Percentiles rank a stretch among this genome's conserved stretches.
These are phyloP conservation scores for Colletotrichum zoysiae DNA, from an alignment of 2,329 filamentous ascomycete genomes.

Conservation along the genomic window DNA sequence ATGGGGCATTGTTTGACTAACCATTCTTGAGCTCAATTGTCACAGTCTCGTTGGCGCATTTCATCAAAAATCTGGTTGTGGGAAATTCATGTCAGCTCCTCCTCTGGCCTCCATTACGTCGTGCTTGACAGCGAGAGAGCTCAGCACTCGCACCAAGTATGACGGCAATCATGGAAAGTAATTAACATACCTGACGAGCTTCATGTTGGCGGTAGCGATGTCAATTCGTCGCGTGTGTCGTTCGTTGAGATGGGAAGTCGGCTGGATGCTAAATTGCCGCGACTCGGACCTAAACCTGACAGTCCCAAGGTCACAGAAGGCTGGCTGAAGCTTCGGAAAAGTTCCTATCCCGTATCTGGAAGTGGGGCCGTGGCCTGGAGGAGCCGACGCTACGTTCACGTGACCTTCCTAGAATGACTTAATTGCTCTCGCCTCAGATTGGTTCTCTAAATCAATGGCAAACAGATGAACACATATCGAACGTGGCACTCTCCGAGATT, in stretches of 20 bases:
- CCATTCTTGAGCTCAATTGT: constrained; percentile 99
- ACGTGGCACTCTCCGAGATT: neutral
- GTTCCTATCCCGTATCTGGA: constrained; percentile 37
- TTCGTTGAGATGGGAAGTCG: constrained; percentile 11
- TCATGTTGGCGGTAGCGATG: constrained; percentile 73
- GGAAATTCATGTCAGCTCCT: constrained; percentile 48
- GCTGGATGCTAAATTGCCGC: constrained; percentile 21
- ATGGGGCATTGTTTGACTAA: constrained; percentile 54
- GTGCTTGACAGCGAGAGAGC: constrained; percentile 19
- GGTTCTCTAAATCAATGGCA: neutral
- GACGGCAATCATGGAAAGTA: constrained; percentile 44
- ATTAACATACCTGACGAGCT: constrained; percentile 90
- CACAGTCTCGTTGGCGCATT: constrained; percentile 98
- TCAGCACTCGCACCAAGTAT: constrained; percentile 45
- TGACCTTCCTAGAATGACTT: neutral
- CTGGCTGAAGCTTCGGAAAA: constrained; percentile 41
- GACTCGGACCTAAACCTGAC: constrained; percentile 17
- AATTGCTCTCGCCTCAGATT: neutral
- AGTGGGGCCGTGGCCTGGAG: constrained; percentile 21
- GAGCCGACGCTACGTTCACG: neutral
- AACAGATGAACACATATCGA: neutral
- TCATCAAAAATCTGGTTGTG: constrained; percentile 90
- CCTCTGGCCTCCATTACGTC: constrained; percentile 24
- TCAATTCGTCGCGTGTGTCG: constrained; percentile 13
- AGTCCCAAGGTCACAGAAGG: constrained; percentile 26